phyloP scores from a whole-genome alignment of 1,284 basidiomycete genomes.

The Cystobasidium slooffiae region DNA sequence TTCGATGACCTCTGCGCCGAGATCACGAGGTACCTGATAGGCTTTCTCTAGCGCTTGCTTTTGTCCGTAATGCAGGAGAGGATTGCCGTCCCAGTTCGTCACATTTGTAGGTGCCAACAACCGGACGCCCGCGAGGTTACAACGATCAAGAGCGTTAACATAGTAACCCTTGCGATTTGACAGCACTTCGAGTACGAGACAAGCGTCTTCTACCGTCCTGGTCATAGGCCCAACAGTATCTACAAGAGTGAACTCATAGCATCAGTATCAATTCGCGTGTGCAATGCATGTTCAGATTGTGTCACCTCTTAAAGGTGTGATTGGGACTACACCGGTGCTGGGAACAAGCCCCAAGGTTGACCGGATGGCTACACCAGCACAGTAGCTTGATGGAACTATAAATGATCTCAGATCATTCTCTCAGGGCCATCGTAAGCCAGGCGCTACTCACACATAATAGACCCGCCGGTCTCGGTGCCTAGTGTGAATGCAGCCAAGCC shows the following conservation, averaged over 20 bases:
- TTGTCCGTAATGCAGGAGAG: not conserved
- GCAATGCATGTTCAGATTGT: not conserved
- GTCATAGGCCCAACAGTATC: constrained; percentile 54
- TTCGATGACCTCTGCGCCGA: constrained; percentile 19
- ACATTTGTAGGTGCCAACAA: constrained; percentile 10
- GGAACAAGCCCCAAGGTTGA: constrained; percentile 51
- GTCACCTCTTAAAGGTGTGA: constrained; percentile 33
- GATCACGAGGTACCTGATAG: not conserved
- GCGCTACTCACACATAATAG: no score
- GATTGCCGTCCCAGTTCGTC: not conserved
- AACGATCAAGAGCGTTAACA: not conserved
- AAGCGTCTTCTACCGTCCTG: constrained; percentile 51
- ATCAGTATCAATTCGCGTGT: not conserved
- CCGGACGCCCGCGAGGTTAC: constrained; percentile 11
- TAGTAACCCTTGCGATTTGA: not conserved
- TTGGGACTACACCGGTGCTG: constrained; percentile 50
- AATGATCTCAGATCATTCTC: no score
- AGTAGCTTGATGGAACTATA: constrained; percentile 47
- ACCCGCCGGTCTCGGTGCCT: constrained; percentile 65
- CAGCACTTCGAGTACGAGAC: constrained; percentile 52
- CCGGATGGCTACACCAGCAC: constrained; percentile 51
- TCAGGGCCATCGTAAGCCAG: no score
- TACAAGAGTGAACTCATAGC: constrained; percentile 1
- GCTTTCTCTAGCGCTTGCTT: not conserved
- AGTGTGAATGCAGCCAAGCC: constrained; percentile 67